Evolutionary conservation across 1,284 basidiomycete species (phyloP), one percentile per base, ranked within the genome.

Genomic region (Puccinia hordei): DNA sequence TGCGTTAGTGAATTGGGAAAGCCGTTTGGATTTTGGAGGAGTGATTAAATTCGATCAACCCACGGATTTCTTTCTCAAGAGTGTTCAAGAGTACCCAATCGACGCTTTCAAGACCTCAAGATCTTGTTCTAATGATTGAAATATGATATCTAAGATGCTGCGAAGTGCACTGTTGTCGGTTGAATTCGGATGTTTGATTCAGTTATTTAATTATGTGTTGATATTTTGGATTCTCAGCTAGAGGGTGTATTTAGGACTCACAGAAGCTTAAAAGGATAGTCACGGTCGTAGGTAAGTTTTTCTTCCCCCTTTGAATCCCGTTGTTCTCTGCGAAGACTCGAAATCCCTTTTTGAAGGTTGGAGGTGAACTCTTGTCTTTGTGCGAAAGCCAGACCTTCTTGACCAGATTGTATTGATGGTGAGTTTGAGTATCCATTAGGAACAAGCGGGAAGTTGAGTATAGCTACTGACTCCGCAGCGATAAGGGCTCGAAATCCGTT

Each of bases 131-230:
- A 72, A n/a, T n/a, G 69, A 72, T 22, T 9, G 13, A 38, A 72
- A 72, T 0, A 72, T 72, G 19, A 72, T 22, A n/a, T 72, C 69
- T 10, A 72, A 30, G 30, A 72, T 72, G 55, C 69, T 72, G n/a
- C 44, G 22, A 72, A 72, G 69, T 22, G 69, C 69, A 13, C 69
- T 72, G 30, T 8, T 44, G 27, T 38, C 33, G 59, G 15, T 63
- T 63, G 59, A 17, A 63, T 63, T n/a, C n/a, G n/a, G n/a, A n/a
- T n/a, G n/a, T n/a, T n/a, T n/a, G n/a, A n/a, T n/a, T 35, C 33
- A 35, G 22, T 63, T 68, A 2, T 1, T 68, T 68, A 22, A 15
- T 68, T 46, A 13, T 44, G 46, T 35, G 4, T 72, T 15, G 38
- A 55, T 33, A n/a, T 44, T 71, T 19, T 30, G 22, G 53, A 71